These are phyloP conservation scores for Cronartium quercuum DNA, from an alignment of 1,284 basidiomycete species.

Conservation along the genomic window DNA sequence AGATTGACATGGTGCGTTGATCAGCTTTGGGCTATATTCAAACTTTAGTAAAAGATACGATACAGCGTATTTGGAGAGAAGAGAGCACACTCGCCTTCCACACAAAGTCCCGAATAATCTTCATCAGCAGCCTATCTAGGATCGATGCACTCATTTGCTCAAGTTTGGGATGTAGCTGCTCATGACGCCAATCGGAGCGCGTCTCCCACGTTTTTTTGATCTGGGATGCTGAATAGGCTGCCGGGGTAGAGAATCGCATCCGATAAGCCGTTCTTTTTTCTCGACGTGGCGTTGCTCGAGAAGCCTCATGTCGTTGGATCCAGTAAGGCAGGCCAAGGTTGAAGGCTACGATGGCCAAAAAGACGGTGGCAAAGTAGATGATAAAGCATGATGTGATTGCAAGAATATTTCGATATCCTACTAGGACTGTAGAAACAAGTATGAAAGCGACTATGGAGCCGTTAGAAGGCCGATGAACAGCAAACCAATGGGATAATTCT, in stretches of 20 bases:
- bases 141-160: not conserved
- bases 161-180: conserved; percentile 9
- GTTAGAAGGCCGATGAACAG: not conserved
- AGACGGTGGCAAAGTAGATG: not conserved
- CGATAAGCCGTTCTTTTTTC: not conserved
- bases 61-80: not conserved
- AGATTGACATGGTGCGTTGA: not conserved
- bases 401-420: not conserved
- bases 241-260: conserved; percentile 20
- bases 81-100: conserved; percentile 22
- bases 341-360: conserved; percentile 5
- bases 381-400: not conserved
- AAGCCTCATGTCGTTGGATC: conserved; percentile 10
- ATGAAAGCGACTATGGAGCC: not conserved
- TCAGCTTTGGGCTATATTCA: not conserved
- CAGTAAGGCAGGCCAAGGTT: conserved; percentile 17
- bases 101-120: conserved; percentile 27
- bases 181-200: conserved; percentile 13
- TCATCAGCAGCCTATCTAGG: conserved; percentile 9
- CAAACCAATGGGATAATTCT: not conserved
- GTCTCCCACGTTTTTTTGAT: conserved; percentile 31
- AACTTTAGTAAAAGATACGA: not conserved
- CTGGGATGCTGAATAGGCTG: conserved; percentile 17
- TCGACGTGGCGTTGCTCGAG: not conserved
- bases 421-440: not conserved